phyloP scores from a whole-genome alignment of 139 green algal genomes.

The Coelastrella sp. region DNA sequence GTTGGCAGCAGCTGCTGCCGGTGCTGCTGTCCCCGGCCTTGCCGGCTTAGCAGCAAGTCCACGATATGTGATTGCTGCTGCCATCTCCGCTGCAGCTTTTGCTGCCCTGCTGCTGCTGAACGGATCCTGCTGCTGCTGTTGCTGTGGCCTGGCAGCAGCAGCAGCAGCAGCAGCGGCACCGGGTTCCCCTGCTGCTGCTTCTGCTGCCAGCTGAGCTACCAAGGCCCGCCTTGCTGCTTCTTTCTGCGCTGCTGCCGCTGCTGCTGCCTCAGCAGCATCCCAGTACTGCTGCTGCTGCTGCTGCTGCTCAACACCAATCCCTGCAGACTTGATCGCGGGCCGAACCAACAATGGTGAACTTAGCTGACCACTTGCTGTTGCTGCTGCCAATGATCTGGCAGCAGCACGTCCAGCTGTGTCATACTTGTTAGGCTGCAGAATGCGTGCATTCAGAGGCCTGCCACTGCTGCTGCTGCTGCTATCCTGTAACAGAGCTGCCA shows the following conservation, averaged over 20 bases:
- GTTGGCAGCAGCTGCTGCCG: background rate
- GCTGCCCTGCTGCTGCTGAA: background rate
- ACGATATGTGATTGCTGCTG: background rate
- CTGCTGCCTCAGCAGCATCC: slow-evolving; percentile 13
- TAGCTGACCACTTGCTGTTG: slow-evolving; percentile 8
- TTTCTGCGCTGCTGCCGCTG: slow-evolving; percentile 28
- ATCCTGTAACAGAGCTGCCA: slow-evolving; percentile 18
- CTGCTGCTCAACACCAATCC: background rate
- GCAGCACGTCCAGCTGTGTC: background rate
- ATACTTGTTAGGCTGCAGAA: slow-evolving; percentile 11
- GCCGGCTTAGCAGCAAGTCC: background rate
- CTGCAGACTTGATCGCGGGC: background rate
- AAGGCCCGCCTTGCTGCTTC: background rate
- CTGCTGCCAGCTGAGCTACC: slow-evolving; percentile 11
- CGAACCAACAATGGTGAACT: background rate
- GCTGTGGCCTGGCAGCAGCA: background rate
- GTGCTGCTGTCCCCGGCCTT: background rate
- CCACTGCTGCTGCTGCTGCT: slow-evolving; percentile 21
- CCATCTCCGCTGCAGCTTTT: slow-evolving; percentile 11
- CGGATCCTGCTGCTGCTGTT: background rate
- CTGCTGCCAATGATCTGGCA: slow-evolving; percentile 19
- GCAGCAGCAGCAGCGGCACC: background rate
- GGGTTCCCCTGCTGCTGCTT: slow-evolving; percentile 12
- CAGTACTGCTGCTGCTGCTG: slow-evolving; percentile 29
- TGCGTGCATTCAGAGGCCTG: background rate